Evolutionary conservation across 1,284 basidiomycete species (phyloP).

Genomic region (Tranzscheliella williamsii): DNA sequence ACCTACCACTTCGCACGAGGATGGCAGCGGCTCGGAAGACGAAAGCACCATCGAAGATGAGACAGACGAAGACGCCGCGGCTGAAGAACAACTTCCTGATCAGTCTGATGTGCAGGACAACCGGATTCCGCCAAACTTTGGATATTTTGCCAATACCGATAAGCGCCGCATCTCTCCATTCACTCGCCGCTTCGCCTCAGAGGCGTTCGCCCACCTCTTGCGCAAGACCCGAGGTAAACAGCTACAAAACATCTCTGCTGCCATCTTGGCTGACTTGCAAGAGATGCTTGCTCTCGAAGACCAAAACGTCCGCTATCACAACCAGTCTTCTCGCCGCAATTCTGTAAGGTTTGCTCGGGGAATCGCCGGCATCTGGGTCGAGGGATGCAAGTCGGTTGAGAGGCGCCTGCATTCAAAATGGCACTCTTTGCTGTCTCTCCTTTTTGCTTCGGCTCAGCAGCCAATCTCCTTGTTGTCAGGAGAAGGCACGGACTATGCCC

Average conservation of each 20-base stretch:
- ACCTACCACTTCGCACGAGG: neutral
- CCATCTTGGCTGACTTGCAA: slow-evolving; percentile 43
- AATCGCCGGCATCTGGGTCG: slow-evolving; percentile 55
- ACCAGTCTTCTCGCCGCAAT: slow-evolving; percentile 16
- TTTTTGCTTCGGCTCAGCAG: slow-evolving; percentile 10
- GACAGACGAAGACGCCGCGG: slow-evolving; percentile 9
- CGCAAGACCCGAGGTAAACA: slow-evolving; percentile 49
- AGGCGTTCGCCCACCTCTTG: slow-evolving; percentile 57
- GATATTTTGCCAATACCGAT: slow-evolving; percentile 28
- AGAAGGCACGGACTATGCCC: slow-evolving; percentile 7
- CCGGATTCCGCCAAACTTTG: too few species aligned
- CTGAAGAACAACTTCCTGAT: slow-evolving; percentile 2
- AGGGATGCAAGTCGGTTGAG: slow-evolving; percentile 55
- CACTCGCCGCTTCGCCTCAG: slow-evolving; percentile 55
- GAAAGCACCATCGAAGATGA: slow-evolving; percentile 1
- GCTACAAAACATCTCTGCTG: slow-evolving; percentile 30
- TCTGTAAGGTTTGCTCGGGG: slow-evolving; percentile 41
- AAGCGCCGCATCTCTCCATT: slow-evolving; percentile 40
- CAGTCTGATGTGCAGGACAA: neutral
- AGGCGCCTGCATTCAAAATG: slow-evolving; percentile 45
- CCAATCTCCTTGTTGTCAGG: neutral
- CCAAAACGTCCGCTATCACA: slow-evolving; percentile 8
- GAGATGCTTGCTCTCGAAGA: slow-evolving; percentile 39
- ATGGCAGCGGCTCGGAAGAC: neutral
- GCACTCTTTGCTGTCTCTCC: slow-evolving; percentile 25